phyloP scores from a whole-genome alignment of 306 rosid species.

The Purshia tridentata region DNA sequence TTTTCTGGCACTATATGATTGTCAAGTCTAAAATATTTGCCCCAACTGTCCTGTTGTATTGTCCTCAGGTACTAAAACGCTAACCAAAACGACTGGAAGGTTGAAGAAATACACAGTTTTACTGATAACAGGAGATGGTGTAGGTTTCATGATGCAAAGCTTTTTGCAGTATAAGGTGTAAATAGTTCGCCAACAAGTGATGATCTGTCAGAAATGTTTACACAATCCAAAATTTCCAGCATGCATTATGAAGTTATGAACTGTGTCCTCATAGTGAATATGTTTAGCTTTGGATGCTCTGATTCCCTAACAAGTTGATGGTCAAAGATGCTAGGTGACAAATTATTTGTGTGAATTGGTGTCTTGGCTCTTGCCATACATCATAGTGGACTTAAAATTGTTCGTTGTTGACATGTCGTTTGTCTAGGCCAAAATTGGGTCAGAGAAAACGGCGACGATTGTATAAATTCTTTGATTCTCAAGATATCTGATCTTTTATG shows the following conservation, averaged over 20 bases:
- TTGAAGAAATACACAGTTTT: too few relatives aligned
- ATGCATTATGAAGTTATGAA: background rate
- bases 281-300: background rate
- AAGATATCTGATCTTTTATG: background rate
- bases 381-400: background rate
- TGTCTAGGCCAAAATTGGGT: slow-evolving; percentile 11
- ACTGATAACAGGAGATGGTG: too few relatives aligned
- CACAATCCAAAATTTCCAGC: background rate
- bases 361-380: background rate
- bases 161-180: slow-evolving; percentile 12
- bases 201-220: background rate
- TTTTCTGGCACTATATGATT: too few relatives aligned
- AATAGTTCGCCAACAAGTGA: slow-evolving; percentile 2
- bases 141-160: slow-evolving; percentile 3
- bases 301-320: slow-evolving; percentile 4
- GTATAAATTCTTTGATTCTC: background rate
- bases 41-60: too few relatives aligned
- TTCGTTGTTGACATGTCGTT: slow-evolving; percentile 8
- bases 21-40: too few relatives aligned
- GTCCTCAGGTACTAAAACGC: too few relatives aligned
- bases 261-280: background rate
- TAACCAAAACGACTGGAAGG: too few relatives aligned
- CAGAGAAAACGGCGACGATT: background rate
- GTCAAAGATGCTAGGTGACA: slow-evolving; percentile 5
- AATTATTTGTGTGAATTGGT: background rate